phyloP scores from a whole-genome alignment of 768 basidiomycete species.

The Saitozyma sp. region DNA sequence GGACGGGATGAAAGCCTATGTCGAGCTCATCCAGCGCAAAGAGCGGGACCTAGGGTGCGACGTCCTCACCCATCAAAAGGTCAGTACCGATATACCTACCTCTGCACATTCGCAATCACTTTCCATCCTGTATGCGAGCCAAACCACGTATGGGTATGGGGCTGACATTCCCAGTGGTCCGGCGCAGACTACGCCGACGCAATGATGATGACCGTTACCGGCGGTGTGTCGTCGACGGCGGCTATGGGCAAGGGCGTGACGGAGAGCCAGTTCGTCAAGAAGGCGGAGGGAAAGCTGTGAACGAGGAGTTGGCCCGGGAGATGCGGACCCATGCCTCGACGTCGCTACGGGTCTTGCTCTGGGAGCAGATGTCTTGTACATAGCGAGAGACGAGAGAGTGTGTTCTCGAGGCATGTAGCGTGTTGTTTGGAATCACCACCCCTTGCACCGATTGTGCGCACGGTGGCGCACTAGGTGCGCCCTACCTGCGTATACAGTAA shows the following conservation, averaged over 20 bases:
- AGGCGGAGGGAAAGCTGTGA: constrained; percentile 21
- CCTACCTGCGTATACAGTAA: too few relatives aligned
- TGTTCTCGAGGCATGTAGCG: too few relatives aligned
- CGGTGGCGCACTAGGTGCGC: too few relatives aligned
- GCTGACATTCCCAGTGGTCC: constrained; percentile 67
- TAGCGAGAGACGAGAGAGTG: too few relatives aligned
- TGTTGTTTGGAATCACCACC: too few relatives aligned
- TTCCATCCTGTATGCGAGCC: not conserved
- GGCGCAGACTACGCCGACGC: constrained; percentile 91
- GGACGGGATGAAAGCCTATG: constrained; percentile 99
- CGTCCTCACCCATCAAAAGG: constrained; percentile 96
- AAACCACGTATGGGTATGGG: not conserved
- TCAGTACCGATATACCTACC: constrained; percentile 49
- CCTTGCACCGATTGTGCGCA: too few relatives aligned
- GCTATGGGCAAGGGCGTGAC: constrained; percentile 99
- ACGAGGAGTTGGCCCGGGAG: not conserved
- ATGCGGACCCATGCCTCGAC: too few relatives aligned
- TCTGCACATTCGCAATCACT: too few relatives aligned
- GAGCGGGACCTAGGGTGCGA: constrained; percentile 93
- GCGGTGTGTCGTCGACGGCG: constrained; percentile 93
- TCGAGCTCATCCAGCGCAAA: constrained; percentile 85
- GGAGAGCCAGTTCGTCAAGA: constrained; percentile 71
- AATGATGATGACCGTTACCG: constrained; percentile 92
- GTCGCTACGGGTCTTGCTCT: too few relatives aligned
- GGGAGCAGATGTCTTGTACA: too few relatives aligned